A percentile compares a stretch with the other conserved stretches of the same genome.
phyloP scores from a whole-genome alignment of 371 early-diverging fungal species.

The Apophysomyces sp. region DNA sequence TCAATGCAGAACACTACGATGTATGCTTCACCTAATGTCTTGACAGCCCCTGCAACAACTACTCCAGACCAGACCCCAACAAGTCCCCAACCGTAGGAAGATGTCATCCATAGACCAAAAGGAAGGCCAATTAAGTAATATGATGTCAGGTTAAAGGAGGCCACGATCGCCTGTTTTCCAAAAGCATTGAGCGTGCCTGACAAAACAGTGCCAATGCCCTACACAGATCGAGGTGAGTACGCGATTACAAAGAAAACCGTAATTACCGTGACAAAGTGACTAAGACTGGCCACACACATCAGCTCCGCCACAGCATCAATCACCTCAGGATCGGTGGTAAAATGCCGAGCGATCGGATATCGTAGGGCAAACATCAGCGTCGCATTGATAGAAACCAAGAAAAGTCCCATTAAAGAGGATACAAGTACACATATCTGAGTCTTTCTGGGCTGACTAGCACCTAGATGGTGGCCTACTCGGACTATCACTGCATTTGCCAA shows the following conservation, averaged over 20 bases:
- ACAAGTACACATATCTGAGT: slow-evolving; percentile 21
- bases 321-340: slow-evolving; percentile 55
- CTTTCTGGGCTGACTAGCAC: slow-evolving; percentile 28
- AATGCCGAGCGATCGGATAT: slow-evolving; percentile 26
- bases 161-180: slow-evolving; percentile 40
- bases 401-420: slow-evolving; percentile 13
- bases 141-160: slow-evolving; percentile 28
- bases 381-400: slow-evolving; percentile 20
- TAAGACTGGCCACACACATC: slow-evolving; percentile 72
- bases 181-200: slow-evolving; percentile 37
- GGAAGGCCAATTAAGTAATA: slow-evolving; percentile 40
- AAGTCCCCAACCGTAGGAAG: slow-evolving; percentile 24
- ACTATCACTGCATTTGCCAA: slow-evolving; percentile 31
- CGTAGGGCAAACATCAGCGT: slow-evolving; percentile 19
- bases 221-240: background rate
- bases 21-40: slow-evolving; percentile 22
- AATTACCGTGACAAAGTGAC: slow-evolving; percentile 60
- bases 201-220: slow-evolving; percentile 36
- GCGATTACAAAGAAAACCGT: background rate
- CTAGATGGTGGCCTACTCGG: slow-evolving; percentile 41
- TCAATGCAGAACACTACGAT: slow-evolving; percentile 17
- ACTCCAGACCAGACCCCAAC: slow-evolving; percentile 43
- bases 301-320: slow-evolving; percentile 45
- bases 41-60: slow-evolving; percentile 32
- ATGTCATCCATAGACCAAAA: slow-evolving; percentile 36